Base-by-base conservation (phyloP, 441 rosid genomes). In the Populus tomentosa region DNA sequence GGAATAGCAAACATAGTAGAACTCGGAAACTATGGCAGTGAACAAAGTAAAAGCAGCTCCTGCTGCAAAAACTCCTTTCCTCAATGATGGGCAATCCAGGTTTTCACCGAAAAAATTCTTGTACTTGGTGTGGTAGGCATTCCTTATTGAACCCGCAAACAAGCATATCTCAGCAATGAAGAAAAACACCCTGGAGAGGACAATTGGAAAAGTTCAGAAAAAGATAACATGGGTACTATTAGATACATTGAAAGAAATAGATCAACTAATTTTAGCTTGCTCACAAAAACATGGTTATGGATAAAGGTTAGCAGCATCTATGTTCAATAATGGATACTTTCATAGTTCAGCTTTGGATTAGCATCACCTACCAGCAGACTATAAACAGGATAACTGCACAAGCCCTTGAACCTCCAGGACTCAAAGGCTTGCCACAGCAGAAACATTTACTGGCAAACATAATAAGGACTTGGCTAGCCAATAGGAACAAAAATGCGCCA, bases 51-150 rank as follows among this genome's bases (percentile, higher is more conserved):
- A 92, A 10, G 97, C 93, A 40, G 98, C 97, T 77, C 94, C 98
- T 18, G 97, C 92, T 1, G 89, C 97, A 77, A 92, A 92, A 50
- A 92, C 88, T 3, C 98, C 97, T 81, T 91, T 94, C 78, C 97
- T 91, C 77, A 94, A 8, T 10, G 84, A 81, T 69, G 84, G 76
- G 76, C 98, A 94, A 50, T 90, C 81, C 4, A 89, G 88, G 0
- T 78, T 9, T 21, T 62, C 77, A 1, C 71, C 63, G 28, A 88
- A 73, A 65, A 83, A 2, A 40, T 91, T 90, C 85, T 90, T 81
- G 86, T 93, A 93, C 74, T 82, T 93, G 82, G 98, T 90, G 85
- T 95, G 98, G 84, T 93, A 89, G 11, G 98, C 97, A 61, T 93
- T 95, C 75, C 88, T 78, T 46, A 92, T 94, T 0, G 97, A 93